Evolutionary conservation across 2,329 filamentous ascomycete genomes (phyloP), one percentile per base, ranked within the genome.

Genomic region (Stachybotrys chartarum): DNA sequence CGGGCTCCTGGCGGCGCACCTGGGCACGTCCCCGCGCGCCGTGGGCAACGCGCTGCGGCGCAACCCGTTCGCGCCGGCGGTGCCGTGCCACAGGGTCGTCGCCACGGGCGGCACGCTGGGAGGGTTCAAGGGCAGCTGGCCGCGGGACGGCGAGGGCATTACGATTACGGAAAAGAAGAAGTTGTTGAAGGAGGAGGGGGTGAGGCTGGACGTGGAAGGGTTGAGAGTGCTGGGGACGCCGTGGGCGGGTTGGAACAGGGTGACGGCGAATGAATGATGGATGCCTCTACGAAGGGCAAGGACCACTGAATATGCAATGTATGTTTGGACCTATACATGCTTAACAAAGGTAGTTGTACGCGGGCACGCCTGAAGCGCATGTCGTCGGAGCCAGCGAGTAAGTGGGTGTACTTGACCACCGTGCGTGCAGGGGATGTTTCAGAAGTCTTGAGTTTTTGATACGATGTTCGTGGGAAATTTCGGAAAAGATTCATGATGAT

Each of bases 11-110:
- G 84, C 91, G 0, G 77, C 77, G 8, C 80, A 87, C 56, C 78
- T 93, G 16, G 70, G 75, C 11, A 90, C 88, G 24, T 90, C 87
- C 4, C 87, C 90, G 1, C 79, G 90, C 47, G 90, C 90, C 0
- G 83, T 94, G 6, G 90, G 90, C 16, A 90, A 88, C 57, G 89
- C 89, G 1, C 76, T 95, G 65, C 81, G 87, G 17, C 76, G 80
- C 10, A 96, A 96, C 67, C 90, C 90, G 0, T 95, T 93, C 64
- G 90, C 91, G 14, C 90, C 91, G 0, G 79, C 83, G 39, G 87
- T 93, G 5, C 91, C 90, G 1, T 95, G 90, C 58, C 90, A 95
- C 70, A 81, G 91, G 10, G 87, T 93, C 24, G 81, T 95, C 50
- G 88, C 88, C 6, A 86, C 84, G 46, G 86, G 85, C 53, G 86